phyloP scores from a whole-genome alignment of 441 rosid genomes.

The Croton setiger region DNA sequence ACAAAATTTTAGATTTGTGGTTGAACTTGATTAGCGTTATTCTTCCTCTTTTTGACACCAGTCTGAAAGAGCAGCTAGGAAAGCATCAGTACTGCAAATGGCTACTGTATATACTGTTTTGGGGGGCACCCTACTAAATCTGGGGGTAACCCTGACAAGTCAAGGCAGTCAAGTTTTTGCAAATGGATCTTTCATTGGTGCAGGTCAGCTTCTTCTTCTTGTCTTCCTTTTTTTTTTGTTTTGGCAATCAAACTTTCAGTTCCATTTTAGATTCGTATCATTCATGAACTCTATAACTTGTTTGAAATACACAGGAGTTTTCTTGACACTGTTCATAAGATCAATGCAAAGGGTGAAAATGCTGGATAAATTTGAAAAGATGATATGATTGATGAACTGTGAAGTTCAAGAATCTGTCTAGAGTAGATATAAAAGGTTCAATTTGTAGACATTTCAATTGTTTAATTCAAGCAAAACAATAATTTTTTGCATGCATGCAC shows the following conservation, averaged over 20 bases:
- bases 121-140: slow-evolving; percentile 83
- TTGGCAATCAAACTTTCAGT: neutral
- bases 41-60: slow-evolving; percentile 23
- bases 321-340: slow-evolving; percentile 51
- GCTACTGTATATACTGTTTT: slow-evolving; percentile 81
- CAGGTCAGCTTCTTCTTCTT: slow-evolving; percentile 42
- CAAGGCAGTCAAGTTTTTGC: slow-evolving; percentile 71
- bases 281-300: neutral
- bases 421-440: too few species aligned
- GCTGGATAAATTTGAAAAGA: slow-evolving; percentile 90
- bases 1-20: neutral
- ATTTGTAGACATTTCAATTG: too few species aligned
- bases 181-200: slow-evolving; percentile 73
- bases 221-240: neutral
- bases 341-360: slow-evolving; percentile 77
- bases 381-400: slow-evolving; percentile 49
- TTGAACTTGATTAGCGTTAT: neutral
- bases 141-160: slow-evolving; percentile 60
- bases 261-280: neutral
- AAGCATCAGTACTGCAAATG: slow-evolving; percentile 85
- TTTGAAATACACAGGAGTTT: slow-evolving; percentile 54
- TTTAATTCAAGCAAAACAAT: too few species aligned
- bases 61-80: slow-evolving; percentile 93
- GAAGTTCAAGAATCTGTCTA: too few species aligned
- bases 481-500: too few species aligned